Evolutionary conservation across 805 yeast species (phyloP).

Genomic region (Yamadazyma phyllophila): DNA sequence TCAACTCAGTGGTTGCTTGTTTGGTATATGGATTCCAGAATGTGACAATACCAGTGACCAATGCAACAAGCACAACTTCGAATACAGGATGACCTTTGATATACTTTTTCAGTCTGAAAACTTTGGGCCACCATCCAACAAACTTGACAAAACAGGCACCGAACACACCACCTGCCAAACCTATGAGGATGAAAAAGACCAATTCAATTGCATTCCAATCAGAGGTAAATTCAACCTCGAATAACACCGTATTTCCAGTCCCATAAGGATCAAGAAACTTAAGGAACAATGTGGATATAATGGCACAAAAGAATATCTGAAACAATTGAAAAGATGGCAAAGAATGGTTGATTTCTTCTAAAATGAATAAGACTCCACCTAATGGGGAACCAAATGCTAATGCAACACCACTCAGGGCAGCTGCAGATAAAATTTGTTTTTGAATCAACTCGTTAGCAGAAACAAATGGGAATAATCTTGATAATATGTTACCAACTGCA

Average conservation of each 20-base stretch:
- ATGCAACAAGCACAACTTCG: constrained; percentile 46
- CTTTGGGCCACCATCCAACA: constrained; percentile 44
- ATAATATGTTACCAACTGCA: constrained; percentile 54
- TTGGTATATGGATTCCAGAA: constrained; percentile 50
- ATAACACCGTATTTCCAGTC: constrained; percentile 56
- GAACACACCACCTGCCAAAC: constrained; percentile 52
- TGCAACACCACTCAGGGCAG: constrained; percentile 60
- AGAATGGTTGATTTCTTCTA: constrained; percentile 57
- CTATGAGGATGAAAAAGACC: constrained; percentile 44
- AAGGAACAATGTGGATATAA: constrained; percentile 49
- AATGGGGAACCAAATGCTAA: constrained; percentile 60
- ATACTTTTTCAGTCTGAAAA: constrained; percentile 29
- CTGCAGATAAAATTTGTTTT: constrained; percentile 53
- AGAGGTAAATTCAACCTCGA: constrained; percentile 48
- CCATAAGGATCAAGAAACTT: constrained; percentile 57
- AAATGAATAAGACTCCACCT: constrained; percentile 56
- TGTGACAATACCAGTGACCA: constrained; percentile 45
- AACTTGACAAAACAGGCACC: constrained; percentile 52
- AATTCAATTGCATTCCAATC: constrained; percentile 55
- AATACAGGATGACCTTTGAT: constrained; percentile 38
- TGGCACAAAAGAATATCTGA: constrained; percentile 55
- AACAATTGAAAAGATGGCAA: constrained; percentile 54
- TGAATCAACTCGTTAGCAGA: constrained; percentile 47
- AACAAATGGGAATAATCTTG: constrained; percentile 46
- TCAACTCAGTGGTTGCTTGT: constrained; percentile 48